Evolutionary conservation across 2,329 filamentous ascomycete genomes (phyloP), one percentile per base, ranked within the genome.

Genomic region (Fusarium sp.): DNA sequence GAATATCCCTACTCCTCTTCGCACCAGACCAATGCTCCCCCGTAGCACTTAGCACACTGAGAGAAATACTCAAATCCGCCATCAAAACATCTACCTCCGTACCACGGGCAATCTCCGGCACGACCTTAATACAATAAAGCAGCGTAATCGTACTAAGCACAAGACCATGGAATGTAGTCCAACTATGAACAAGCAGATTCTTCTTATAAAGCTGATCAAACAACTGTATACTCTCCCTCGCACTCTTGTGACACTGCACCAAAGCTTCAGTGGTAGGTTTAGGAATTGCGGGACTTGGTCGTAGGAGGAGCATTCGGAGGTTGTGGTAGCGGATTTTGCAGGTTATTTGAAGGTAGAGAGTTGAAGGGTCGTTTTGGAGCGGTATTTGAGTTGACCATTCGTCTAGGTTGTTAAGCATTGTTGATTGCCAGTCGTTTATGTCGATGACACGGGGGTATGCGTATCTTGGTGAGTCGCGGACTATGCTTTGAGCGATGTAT

Each of bases 1-100:
- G 47, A 3, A 83, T 80, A n/a, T 83, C 81, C 6, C 83, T 79
- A 47, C 81, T 81, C 14, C 81, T 78, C 60, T 83, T 84, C 1
- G 84, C 85, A 7, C 84, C 84, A 0, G 80, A 77, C 84, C 85
- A 87, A 61, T 87, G 82, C 60, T 86, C 85, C 2, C 83, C 85
- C 4, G 81, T 82, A 3, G 85, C 85, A 40, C 85, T 85, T 4
- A 87, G 74, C 1, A 87, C 80, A 16, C 83, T 84, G 13, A 84
- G 74, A 1, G 82, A 78, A 2, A 80, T 78, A 24, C 79, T 80
- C 13, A 85, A 71, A 25, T 84, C 81, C 1, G 76, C 76, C 62
- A 82, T 80, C 4, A 87, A 72, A 2, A 77, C 75, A 14, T 83
- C 79, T 4, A 81, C 58, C 5, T 81, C 77, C 2, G 79, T 78